Evolutionary conservation across 805 yeast genomes (phyloP), one percentile per base, ranked within the genome.

Genomic region (Maudiozyma serrabonitensis): DNA sequence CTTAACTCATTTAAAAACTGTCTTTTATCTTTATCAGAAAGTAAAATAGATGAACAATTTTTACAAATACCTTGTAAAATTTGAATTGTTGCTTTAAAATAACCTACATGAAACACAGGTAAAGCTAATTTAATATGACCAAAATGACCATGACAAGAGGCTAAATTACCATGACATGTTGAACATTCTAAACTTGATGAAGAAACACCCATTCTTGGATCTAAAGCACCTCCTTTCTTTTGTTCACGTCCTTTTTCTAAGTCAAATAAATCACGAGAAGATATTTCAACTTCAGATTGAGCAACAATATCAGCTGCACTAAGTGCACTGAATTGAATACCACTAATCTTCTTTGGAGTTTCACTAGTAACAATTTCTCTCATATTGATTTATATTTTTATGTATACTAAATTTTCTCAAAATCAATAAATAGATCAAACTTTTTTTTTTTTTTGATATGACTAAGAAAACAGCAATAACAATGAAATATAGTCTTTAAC

Each of bases 71-170:
- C 80, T 67, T 93, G 99, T 49, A 93, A 69, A 40, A 93, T 89
- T 61, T 81, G 84, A 55, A 93, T 85, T 21, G 88, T 85, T 41
- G 90, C 82, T 66, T 91, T 91, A 75, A 93, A 93, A 67, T 90
- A 93, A 18, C 99, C 99, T 44, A 93, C 93, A 63, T 93, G 99
- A 71, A 91, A 93, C 13, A 90, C 98, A 1, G 99, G 99, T 43
- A 93, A 72, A 0, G 98, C 96, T 47, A 93, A 75, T 60, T 87
- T 80, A 54, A 93, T 79, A 62, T 95, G 96, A 41, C 99, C 99
- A 66, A 93, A 93, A 70, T 93, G 99, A 51, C 99, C 99, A 69
- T 91, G 97, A 67, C 99, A 93, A 1, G 95, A 79, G 0, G 96
- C 95, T 55, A 93, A 71, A 57, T 81, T 81, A 2, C 98, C 98